Evolutionary conservation across 345 rosid species (phyloP).

Genomic region (Corymbia maculata): DNA sequence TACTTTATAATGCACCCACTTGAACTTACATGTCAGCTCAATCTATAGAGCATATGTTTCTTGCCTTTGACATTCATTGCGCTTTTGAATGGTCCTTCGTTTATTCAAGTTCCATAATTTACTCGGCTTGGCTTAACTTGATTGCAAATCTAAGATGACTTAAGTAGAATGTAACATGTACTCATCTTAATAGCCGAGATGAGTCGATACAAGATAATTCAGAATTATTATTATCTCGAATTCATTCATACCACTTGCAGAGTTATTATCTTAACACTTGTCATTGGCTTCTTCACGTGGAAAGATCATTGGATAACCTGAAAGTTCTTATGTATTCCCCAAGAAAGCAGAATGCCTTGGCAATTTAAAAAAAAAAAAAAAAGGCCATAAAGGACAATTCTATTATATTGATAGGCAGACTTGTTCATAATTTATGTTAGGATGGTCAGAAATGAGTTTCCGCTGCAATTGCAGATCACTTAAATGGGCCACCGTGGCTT

Average conservation of each 20-base stretch:
- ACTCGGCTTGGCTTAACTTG: background rate
- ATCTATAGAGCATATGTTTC: background rate
- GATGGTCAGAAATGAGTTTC: background rate
- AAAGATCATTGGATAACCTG: background rate
- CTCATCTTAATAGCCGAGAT: background rate
- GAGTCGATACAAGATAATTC: background rate
- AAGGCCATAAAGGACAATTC: background rate
- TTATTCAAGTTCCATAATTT: background rate
- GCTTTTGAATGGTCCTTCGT: background rate
- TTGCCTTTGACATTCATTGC: fast-evolving
- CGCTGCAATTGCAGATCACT: background rate
- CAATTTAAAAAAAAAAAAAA: background rate
- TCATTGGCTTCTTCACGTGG: background rate
- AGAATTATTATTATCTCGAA: background rate
- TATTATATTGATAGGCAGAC: background rate
- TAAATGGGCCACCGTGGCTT: background rate
- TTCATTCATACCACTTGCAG: background rate
- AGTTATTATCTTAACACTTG: background rate
- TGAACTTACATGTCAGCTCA: background rate
- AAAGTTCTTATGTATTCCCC: background rate
- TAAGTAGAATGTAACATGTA: background rate
- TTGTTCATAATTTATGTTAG: background rate
- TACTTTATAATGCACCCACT: background rate
- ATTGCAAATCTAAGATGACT: background rate
- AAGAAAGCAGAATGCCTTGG: background rate